These are phyloP conservation scores for Emericellopsis cladophorae DNA, from an alignment of 2,329 filamentous ascomycete genomes.

Conservation along the genomic window DNA sequence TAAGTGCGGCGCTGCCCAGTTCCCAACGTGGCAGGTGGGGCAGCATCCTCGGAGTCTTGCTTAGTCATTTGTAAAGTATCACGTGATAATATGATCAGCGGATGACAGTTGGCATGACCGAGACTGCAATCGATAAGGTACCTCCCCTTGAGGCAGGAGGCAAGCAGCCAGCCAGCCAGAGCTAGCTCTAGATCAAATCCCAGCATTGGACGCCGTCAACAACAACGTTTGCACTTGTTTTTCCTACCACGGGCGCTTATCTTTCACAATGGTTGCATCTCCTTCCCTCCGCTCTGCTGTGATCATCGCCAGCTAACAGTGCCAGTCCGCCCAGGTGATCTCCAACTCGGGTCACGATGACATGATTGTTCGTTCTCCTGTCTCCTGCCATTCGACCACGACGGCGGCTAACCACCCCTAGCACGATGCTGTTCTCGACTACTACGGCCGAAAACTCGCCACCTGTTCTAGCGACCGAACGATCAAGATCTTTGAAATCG, in stretches of 20 bases:
- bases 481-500: conserved; percentile 98
- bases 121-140: too few species aligned
- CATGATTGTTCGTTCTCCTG: conserved; percentile 76
- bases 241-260: background rate
- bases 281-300: background rate
- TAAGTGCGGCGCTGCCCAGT: background rate
- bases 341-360: conserved; percentile 66
- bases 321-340: conserved; percentile 29
- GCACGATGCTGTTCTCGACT: conserved; percentile 98
- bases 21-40: background rate
- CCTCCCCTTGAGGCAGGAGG: too few species aligned
- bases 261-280: conserved; percentile 1
- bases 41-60: background rate
- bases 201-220: background rate
- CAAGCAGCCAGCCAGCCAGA: too few species aligned
- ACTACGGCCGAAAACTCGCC: conserved; percentile 90
- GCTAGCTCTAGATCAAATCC: background rate
- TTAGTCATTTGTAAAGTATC: background rate
- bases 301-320: conserved; percentile 12
- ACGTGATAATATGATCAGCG: too few species aligned
- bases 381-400: conserved; percentile 2
- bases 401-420: conserved; percentile 15
- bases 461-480: conserved; percentile 98
- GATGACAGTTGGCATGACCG: too few species aligned
- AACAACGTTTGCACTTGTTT: background rate